A percentile compares a stretch with the other conserved stretches of the same genome.
These are phyloP conservation scores for Cercophora newfieldiana DNA, from an alignment of 495 filamentous ascomycete genomes.

Conservation along the genomic window DNA sequence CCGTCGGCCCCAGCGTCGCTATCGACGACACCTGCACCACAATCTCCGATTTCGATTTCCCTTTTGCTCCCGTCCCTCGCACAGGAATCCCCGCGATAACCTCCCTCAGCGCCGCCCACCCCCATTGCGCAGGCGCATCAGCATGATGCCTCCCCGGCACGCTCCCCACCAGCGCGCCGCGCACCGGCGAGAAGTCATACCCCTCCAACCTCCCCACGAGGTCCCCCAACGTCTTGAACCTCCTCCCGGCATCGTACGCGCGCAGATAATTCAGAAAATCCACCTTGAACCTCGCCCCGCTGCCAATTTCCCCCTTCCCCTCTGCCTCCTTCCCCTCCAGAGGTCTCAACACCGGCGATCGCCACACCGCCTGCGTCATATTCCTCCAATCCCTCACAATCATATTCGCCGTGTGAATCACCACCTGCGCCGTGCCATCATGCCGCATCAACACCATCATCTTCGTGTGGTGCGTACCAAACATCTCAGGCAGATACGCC, in stretches of 20 bases:
- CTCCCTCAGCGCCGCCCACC: slow-evolving; percentile 69
- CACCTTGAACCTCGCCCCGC: slow-evolving; percentile 69
- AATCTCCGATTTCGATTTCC: slow-evolving; percentile 53
- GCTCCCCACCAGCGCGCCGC: slow-evolving; percentile 74
- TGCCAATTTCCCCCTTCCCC: slow-evolving; percentile 45
- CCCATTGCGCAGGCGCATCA: slow-evolving; percentile 59
- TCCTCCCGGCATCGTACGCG: slow-evolving; percentile 58
- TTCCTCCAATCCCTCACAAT: slow-evolving; percentile 82
- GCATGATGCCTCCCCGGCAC: slow-evolving; percentile 66
- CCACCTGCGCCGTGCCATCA: slow-evolving; percentile 73
- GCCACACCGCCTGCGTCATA: slow-evolving; percentile 85
- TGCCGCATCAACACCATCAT: slow-evolving; percentile 81
- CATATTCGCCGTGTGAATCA: slow-evolving; percentile 92
- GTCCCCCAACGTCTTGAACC: slow-evolving; percentile 47
- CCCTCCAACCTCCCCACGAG: slow-evolving; percentile 57
- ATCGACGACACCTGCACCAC: slow-evolving; percentile 81
- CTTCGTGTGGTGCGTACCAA: slow-evolving; percentile 80
- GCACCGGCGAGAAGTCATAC: slow-evolving; percentile 70
- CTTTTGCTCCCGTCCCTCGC: too few species aligned
- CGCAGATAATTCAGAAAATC: slow-evolving; percentile 74
- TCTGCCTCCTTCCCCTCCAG: neutral
- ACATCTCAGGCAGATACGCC: slow-evolving; percentile 82
- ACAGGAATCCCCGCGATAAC: slow-evolving; percentile 57
- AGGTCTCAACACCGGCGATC: too few species aligned
- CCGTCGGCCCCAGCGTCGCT: slow-evolving; percentile 70